Conservation (phyloP, 208 protist genomes). For the Leishmania tarentolae region DNA sequence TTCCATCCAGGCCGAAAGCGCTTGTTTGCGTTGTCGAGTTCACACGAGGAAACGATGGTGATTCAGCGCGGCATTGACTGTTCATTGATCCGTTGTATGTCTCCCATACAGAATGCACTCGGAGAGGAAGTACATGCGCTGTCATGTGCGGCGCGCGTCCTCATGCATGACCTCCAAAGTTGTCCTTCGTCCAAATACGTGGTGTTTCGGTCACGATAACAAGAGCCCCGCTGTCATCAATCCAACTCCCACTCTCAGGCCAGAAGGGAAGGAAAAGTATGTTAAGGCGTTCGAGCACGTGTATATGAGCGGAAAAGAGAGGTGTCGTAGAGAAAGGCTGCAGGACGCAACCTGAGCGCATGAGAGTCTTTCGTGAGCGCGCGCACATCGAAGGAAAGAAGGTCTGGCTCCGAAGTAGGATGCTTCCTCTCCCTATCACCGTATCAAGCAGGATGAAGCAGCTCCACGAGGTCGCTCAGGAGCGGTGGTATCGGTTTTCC, state of each 20-base stretch:
- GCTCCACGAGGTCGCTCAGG: slow-evolving; percentile 24
- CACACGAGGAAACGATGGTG: background rate
- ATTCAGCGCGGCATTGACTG: background rate
- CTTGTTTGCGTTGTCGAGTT: background rate
- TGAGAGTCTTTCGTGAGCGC: background rate
- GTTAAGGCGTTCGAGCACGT: background rate
- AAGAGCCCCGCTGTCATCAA: background rate
- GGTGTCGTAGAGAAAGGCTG: background rate
- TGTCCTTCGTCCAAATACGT: background rate
- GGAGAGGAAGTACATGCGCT: background rate
- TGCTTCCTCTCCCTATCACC: background rate
- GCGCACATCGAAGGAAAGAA: background rate
- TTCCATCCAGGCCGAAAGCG: background rate
- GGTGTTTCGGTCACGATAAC: background rate
- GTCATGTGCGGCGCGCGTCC: background rate
- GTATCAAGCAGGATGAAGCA: slow-evolving; percentile 25
- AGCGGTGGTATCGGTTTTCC: slow-evolving; percentile 19
- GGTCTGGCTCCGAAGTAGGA: background rate
- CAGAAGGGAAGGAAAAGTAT: background rate
- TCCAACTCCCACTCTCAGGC: background rate
- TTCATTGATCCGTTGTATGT: background rate
- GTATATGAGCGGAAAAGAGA: background rate
- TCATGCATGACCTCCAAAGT: background rate
- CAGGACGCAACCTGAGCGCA: background rate
- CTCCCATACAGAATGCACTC: background rate